A percentile compares a stretch with the other conserved stretches of the same genome.
phyloP scores from a whole-genome alignment of 805 yeast species.

The Danielia reshetovae region DNA sequence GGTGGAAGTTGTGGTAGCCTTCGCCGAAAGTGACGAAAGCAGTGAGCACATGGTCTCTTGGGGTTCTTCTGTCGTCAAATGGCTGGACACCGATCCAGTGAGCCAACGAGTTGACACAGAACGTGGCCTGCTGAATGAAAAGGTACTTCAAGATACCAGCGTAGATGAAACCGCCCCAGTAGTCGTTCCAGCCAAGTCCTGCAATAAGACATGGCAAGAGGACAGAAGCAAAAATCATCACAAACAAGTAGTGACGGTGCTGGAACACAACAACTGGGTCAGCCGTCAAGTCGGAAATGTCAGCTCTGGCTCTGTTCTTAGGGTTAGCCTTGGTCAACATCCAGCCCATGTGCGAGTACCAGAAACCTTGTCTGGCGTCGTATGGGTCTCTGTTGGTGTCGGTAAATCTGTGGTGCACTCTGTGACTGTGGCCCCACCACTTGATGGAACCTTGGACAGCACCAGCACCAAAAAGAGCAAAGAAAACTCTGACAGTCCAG shows the following conservation, averaged over 20 bases:
- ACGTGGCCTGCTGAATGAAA: slow-evolving; percentile 78
- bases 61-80: slow-evolving; percentile 82
- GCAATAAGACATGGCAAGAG: slow-evolving; percentile 53
- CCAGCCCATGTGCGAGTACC: slow-evolving; percentile 87
- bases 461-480: slow-evolving; percentile 77
- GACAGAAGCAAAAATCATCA: slow-evolving; percentile 60
- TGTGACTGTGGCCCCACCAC: slow-evolving; percentile 87
- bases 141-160: slow-evolving; percentile 70
- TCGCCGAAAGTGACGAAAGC: slow-evolving; percentile 85
- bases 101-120: slow-evolving; percentile 81
- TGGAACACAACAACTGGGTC: slow-evolving; percentile 80
- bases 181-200: slow-evolving; percentile 27
- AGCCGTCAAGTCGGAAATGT: slow-evolving; percentile 68
- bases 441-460: slow-evolving; percentile 82
- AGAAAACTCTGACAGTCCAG: slow-evolving; percentile 57
- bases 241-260: slow-evolving; percentile 67
- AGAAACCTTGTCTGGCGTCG: slow-evolving; percentile 79
- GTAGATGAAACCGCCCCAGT: slow-evolving; percentile 71
- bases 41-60: slow-evolving; percentile 76
- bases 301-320: slow-evolving; percentile 76
- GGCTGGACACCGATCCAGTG: slow-evolving; percentile 87
- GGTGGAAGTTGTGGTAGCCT: slow-evolving; percentile 89
- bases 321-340: slow-evolving; percentile 80
- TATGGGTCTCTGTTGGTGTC: slow-evolving; percentile 82
- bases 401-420: slow-evolving; percentile 84